A percentile compares a stretch with the other conserved stretches of the same genome.
These are phyloP conservation scores for Melastoma malabathricum DNA, from an alignment of 345 rosid species.

Conservation along the genomic window DNA sequence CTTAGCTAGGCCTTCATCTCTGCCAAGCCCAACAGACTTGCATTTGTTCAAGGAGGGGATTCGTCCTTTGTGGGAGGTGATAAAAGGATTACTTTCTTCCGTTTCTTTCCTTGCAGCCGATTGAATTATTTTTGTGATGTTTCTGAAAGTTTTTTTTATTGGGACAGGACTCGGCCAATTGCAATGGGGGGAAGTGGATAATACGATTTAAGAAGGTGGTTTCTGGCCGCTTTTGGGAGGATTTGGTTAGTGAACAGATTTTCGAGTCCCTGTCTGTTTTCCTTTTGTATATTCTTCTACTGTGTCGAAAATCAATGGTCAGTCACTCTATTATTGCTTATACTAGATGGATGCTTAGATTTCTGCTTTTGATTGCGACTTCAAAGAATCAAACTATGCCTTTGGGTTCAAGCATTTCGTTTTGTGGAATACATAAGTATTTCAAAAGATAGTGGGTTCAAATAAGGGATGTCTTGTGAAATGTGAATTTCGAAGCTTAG, in stretches of 20 bases:
- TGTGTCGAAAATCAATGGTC: too few relatives aligned
- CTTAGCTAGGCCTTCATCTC: constrained; percentile 72
- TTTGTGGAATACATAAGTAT: too few relatives aligned
- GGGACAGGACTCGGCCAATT: constrained; percentile 75
- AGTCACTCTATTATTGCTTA: too few relatives aligned
- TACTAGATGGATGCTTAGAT: too few relatives aligned
- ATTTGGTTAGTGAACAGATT: constrained; percentile 48
- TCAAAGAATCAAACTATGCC: too few relatives aligned
- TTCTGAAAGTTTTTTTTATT: not conserved
- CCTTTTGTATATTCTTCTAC: not conserved
- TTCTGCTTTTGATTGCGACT: too few relatives aligned
- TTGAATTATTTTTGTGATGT: not conserved
- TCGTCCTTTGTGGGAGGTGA: constrained; percentile 94
- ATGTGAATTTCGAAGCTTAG: too few relatives aligned
- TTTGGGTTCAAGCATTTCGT: too few relatives aligned
- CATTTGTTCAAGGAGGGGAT: constrained; percentile 91
- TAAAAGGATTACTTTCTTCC: too few relatives aligned
- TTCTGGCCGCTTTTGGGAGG: constrained; percentile 97
- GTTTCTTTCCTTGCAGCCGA: not conserved
- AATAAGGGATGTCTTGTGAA: too few relatives aligned
- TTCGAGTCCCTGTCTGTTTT: not conserved
- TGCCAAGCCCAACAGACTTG: constrained; percentile 84
- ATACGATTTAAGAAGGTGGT: constrained; percentile 85
- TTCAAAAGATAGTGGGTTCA: too few relatives aligned
- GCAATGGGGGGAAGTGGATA: constrained; percentile 98